phyloP scores from a whole-genome alignment of 2,329 filamentous ascomycete species.

The Ophiostoma sp. region DNA sequence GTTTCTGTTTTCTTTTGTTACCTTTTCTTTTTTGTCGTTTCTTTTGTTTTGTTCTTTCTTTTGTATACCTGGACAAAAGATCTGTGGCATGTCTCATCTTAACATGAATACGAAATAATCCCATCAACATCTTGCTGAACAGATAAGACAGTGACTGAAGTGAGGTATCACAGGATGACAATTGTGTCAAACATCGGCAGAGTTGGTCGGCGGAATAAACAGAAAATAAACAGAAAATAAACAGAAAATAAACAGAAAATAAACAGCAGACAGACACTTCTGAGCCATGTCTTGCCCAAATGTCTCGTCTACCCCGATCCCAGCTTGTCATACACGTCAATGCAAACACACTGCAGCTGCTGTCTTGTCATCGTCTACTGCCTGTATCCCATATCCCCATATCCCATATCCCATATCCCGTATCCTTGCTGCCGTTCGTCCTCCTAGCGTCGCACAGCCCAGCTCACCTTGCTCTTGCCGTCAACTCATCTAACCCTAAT shows the following conservation, averaged over 20 bases:
- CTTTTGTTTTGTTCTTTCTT: neutral
- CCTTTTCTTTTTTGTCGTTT: neutral
- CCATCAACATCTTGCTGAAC: neutral
- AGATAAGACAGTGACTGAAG: neutral
- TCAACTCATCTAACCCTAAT: neutral
- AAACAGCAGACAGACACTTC: neutral
- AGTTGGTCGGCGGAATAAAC: too few relatives aligned
- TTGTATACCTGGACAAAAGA: neutral
- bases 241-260: neutral
- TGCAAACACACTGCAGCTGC: neutral
- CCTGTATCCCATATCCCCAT: neutral
- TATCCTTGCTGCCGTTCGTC: neutral
- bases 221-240: too few relatives aligned
- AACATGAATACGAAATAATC: constrained; percentile 12
- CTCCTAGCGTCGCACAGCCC: neutral
- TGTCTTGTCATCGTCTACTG: neutral
- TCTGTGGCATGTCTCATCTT: neutral
- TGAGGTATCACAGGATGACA: too few relatives aligned
- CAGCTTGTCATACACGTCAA: constrained; percentile 8
- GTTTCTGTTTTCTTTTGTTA: neutral
- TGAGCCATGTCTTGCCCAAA: constrained; percentile 2
- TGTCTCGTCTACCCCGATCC: neutral
- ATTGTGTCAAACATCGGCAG: too few relatives aligned
- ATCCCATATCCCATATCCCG: neutral
- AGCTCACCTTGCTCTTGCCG: neutral